These are phyloP conservation scores for Malassezia caprae DNA, from an alignment of 1,284 basidiomycete species.

Conservation along the genomic window DNA sequence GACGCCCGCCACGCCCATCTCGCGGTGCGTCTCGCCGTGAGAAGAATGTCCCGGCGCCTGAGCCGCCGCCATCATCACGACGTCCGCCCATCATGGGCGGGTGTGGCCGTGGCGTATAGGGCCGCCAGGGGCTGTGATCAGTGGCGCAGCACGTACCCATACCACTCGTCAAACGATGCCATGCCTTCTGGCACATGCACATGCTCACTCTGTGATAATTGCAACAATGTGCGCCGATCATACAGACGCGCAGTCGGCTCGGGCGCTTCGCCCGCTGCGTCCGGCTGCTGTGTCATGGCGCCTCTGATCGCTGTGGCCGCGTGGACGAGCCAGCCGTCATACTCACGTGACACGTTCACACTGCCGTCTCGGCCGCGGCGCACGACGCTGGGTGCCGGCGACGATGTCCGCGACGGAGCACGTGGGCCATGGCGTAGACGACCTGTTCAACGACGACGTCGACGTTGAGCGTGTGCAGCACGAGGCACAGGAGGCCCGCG, in stretches of 20 bases:
- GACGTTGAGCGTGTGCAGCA: constrained; percentile 15
- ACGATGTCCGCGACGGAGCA: not conserved
- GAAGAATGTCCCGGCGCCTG: not conserved
- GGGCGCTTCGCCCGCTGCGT: not conserved
- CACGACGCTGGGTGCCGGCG: not conserved
- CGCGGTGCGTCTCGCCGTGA: not conserved
- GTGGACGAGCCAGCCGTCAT: not conserved
- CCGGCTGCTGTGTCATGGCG: not conserved
- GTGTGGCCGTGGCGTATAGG: constrained; percentile 6
- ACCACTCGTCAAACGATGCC: constrained; percentile 13
- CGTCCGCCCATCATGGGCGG: not conserved
- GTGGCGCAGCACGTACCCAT: constrained; percentile 9
- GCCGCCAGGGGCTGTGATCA: constrained; percentile 12
- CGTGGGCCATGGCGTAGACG: constrained; percentile 13
- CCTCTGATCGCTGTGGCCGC: not conserved
- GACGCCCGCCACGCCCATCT: not conserved
- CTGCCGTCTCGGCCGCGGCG: not conserved
- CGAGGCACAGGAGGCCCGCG: not conserved
- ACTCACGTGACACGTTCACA: not conserved
- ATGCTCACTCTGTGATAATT: constrained; percentile 62
- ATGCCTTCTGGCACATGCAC: constrained; percentile 56
- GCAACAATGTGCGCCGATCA: constrained; percentile 51
- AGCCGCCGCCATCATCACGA: not conserved
- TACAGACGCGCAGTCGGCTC: not conserved
- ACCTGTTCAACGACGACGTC: constrained; percentile 29